phyloP scores from a whole-genome alignment of 768 basidiomycete genomes.

The Tulasnella sp. region DNA sequence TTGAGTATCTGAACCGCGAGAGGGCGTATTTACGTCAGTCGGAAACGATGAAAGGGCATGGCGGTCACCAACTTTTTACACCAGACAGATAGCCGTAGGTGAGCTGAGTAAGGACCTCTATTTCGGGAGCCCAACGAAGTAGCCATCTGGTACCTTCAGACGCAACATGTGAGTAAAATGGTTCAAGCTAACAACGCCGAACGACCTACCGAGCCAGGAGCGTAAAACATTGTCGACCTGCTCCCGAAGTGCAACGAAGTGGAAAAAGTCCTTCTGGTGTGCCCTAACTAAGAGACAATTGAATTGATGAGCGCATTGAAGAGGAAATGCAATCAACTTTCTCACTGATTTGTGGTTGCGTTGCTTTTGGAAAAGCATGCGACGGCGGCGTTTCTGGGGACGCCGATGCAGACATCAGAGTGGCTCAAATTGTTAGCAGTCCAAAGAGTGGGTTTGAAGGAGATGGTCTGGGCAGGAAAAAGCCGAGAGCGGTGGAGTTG shows the following conservation, averaged over 20 bases:
- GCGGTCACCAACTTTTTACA: conserved; percentile 38
- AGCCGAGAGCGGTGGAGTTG: background rate
- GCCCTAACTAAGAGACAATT: conserved; percentile 54
- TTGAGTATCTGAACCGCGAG: conserved; percentile 36
- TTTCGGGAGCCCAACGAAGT: conserved; percentile 70
- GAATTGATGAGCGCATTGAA: background rate
- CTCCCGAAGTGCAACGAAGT: conserved; percentile 64
- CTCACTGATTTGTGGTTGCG: conserved; percentile 83
- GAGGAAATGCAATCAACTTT: conserved; percentile 17
- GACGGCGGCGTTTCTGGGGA: conserved; percentile 12
- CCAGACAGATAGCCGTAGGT: conserved; percentile 67
- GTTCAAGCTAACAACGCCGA: conserved; percentile 7
- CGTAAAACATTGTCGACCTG: conserved; percentile 67
- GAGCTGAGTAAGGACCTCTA: conserved; percentile 59
- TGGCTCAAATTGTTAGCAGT: background rate
- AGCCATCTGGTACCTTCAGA: conserved; percentile 70
- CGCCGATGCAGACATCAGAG: background rate
- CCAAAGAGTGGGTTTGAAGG: background rate
- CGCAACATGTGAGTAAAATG: conserved; percentile 18
- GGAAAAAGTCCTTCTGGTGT: conserved; percentile 74
- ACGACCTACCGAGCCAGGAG: conserved; percentile 60
- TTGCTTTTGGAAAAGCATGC: conserved; percentile 60
- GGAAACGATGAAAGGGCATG: background rate
- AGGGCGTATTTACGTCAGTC: background rate
- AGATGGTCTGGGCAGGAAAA: background rate